Evolutionary conservation across 2,329 filamentous ascomycete species (phyloP).

Genomic region (Sordariomycetes sp.): DNA sequence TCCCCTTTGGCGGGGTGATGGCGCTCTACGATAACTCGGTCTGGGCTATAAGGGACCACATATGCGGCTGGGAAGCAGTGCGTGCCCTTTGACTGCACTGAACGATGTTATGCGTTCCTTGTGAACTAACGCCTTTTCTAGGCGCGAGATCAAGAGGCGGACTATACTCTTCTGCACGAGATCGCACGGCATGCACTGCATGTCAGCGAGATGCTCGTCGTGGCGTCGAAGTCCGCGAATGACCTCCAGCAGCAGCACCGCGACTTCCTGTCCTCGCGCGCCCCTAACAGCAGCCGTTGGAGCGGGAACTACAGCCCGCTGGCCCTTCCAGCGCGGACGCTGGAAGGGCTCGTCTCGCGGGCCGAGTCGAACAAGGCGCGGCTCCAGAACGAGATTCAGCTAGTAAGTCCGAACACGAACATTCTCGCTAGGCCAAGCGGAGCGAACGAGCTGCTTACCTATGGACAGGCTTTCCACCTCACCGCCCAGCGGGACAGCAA

Average conservation of each 20-base stretch:
- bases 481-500: conserved; percentile 6
- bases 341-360: neutral
- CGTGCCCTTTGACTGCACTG: neutral
- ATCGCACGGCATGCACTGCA: conserved; percentile 6
- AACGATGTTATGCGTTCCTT: neutral
- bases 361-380: conserved; percentile 6
- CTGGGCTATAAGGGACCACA: conserved; percentile 5
- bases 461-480: conserved; percentile 3
- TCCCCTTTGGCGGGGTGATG: neutral
- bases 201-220: conserved; percentile 4
- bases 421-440: too few relatives aligned
- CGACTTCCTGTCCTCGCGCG: neutral
- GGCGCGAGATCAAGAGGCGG: conserved; percentile 1
- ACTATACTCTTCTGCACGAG: conserved; percentile 6
- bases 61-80: conserved; percentile 5
- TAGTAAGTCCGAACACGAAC: too few relatives aligned
- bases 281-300: neutral
- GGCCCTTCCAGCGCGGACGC: neutral
- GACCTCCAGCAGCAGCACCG: conserved; percentile 2
- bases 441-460: neutral
- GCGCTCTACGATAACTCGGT: conserved; percentile 4
- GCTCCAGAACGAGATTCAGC: conserved; percentile 4
- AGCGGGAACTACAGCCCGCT: neutral
- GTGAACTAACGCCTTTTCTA: neutral
- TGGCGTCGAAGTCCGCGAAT: conserved; percentile 1